phyloP scores from a whole-genome alignment of 352 stramenopile genomes.

The Aphanomyces astaci region DNA sequence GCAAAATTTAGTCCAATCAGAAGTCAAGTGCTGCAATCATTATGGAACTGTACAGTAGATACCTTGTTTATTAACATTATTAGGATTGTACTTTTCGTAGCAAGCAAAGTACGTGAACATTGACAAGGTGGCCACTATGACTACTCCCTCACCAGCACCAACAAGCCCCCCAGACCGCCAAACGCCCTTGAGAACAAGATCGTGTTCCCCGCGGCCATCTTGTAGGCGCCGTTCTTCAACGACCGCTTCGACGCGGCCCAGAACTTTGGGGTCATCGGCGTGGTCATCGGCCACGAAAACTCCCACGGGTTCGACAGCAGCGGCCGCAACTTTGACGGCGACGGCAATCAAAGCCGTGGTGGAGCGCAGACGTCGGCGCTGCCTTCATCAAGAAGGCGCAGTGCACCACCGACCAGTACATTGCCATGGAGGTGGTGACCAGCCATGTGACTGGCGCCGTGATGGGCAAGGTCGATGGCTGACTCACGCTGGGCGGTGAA shows the following conservation, averaged over 20 bases:
- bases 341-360: conserved; percentile 89
- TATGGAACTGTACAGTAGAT: too few species aligned
- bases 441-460: conserved; percentile 28
- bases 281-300: conserved; percentile 91
- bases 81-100: too few species aligned
- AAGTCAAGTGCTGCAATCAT: too few species aligned
- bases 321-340: conserved; percentile 72
- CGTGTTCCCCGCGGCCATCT: conserved; percentile 89
- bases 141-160: too few species aligned
- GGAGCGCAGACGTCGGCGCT: conserved; percentile 50
- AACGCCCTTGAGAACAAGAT: conserved; percentile 74
- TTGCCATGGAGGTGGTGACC: conserved; percentile 37
- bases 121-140: too few species aligned
- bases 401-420: conserved; percentile 52
- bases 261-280: conserved; percentile 89
- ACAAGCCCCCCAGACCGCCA: too few species aligned
- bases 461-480: conserved; percentile 74
- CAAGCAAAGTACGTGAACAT: too few species aligned
- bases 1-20: too few species aligned
- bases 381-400: conserved; percentile 46
- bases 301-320: conserved; percentile 93
- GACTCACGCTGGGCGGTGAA: conserved; percentile 86
- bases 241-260: conserved; percentile 64
- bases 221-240: conserved; percentile 85
- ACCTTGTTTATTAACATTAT: too few species aligned